Evolutionary conservation across 2,329 filamentous ascomycete species (phyloP).

Genomic region (Claviceps africana): DNA sequence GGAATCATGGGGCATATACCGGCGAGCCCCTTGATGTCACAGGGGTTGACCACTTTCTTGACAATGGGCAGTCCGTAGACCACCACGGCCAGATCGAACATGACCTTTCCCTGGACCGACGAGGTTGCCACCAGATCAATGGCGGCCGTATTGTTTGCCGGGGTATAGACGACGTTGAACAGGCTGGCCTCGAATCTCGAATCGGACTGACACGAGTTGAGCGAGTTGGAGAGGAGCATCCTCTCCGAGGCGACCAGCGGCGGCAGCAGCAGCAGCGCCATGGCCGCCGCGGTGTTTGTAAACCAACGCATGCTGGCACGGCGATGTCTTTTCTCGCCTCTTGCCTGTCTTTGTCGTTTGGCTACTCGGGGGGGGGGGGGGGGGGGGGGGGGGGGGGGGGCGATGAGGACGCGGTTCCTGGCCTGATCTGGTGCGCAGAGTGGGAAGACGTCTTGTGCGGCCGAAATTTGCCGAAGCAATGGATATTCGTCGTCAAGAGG

Average conservation of each 20-base stretch:
- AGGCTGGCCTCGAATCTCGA: constrained; percentile 70
- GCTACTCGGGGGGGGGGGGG: neutral
- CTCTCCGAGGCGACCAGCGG: constrained; percentile 3
- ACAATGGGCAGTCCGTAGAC: constrained; percentile 49
- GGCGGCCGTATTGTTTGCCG: constrained; percentile 51
- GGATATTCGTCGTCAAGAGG: neutral
- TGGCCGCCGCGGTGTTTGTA: constrained; percentile 1
- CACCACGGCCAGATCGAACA: constrained; percentile 43
- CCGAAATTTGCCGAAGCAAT: neutral
- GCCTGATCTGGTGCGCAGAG: neutral
- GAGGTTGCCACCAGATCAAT: constrained; percentile 66
- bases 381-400: neutral
- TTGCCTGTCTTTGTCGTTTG: neutral
- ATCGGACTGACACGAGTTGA: constrained; percentile 65
- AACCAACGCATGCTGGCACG: constrained; percentile 3
- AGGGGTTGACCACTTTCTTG: constrained; percentile 55
- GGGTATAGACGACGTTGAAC: constrained; percentile 66
- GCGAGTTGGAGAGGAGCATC: constrained; percentile 40
- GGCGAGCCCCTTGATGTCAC: constrained; percentile 43
- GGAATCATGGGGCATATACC: constrained; percentile 85
- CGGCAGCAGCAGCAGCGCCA: constrained; percentile 4
- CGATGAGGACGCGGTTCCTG: neutral
- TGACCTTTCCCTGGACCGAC: constrained; percentile 48
- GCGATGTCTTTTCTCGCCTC: neutral
- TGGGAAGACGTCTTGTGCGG: neutral